Evolutionary conservation across 441 rosid genomes (phyloP).

Genomic region (Bocquillonia castaneifolia): DNA sequence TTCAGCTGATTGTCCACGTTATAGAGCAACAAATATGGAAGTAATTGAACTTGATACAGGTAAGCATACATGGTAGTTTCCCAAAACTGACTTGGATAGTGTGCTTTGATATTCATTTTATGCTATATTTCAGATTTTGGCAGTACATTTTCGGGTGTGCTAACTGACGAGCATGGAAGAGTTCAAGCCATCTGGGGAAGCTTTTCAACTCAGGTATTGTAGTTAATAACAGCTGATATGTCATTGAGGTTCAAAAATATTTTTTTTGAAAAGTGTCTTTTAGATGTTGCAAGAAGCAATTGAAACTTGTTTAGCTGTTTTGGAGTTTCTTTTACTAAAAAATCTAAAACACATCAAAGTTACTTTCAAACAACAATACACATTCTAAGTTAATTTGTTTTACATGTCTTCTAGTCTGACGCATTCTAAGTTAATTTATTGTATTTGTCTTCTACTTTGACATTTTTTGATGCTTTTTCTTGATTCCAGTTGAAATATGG

Average conservation of each 20-base stretch:
- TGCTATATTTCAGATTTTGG: constrained; percentile 75
- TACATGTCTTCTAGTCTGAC: not conserved
- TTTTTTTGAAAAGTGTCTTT: too few species aligned
- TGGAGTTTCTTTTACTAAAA: too few species aligned
- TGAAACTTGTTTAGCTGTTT: not conserved
- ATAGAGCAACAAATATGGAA: constrained; percentile 97
- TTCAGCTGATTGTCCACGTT: constrained; percentile 91
- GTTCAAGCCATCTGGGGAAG: constrained; percentile 98
- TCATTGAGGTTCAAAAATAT: not conserved
- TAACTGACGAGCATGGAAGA: constrained; percentile 85
- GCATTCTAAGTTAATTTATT: not conserved
- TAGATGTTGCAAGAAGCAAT: not conserved
- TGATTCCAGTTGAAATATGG: constrained; percentile 69
- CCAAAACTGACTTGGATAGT: constrained; percentile 8
- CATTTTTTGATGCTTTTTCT: not conserved
- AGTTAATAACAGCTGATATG: constrained; percentile 4
- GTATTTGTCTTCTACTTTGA: constrained; percentile 9
- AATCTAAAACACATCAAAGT: not conserved
- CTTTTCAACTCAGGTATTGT: constrained; percentile 87
- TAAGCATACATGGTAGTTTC: constrained; percentile 24
- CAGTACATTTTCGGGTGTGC: constrained; percentile 90
- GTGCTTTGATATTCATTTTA: constrained; percentile 12
- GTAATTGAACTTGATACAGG: constrained; percentile 97
- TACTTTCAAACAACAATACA: too few species aligned
- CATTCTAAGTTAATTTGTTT: not conserved